Evolutionary conservation across 257 asterid species (phyloP).

Genomic region (Nyctanthes arbortristis): DNA sequence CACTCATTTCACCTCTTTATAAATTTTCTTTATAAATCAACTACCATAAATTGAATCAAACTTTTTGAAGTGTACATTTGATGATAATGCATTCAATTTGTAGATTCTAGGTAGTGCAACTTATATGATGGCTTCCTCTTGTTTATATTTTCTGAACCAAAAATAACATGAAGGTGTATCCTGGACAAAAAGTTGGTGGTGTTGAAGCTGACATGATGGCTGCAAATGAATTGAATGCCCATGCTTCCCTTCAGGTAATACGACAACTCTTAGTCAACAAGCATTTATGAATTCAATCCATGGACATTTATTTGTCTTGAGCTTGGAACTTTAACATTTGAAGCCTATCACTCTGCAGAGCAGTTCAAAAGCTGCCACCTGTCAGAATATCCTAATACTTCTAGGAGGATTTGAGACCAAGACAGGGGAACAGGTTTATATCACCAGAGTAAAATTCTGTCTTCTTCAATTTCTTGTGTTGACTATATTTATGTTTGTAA

Average conservation of each 20-base stretch:
- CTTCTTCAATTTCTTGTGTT: neutral
- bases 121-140: conserved; percentile 1
- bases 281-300: neutral
- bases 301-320: neutral
- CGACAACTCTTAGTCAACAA: conserved; percentile 8
- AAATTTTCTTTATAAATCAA: too few species aligned
- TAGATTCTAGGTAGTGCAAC: neutral
- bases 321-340: conserved; percentile 15
- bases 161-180: conserved; percentile 75
- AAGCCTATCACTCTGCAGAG: conserved; percentile 47
- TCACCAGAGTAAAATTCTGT: conserved; percentile 4
- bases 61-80: neutral
- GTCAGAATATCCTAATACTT: conserved; percentile 72
- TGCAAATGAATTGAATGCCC: conserved; percentile 88
- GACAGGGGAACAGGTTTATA: conserved; percentile 87
- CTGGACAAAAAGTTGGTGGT: conserved; percentile 94
- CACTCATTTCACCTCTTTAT: too few species aligned
- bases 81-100: neutral
- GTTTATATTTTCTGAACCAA: conserved; percentile 8
- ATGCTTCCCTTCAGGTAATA: conserved; percentile 80
- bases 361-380: conserved; percentile 39
- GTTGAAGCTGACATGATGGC: conserved; percentile 88
- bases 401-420: conserved; percentile 95
- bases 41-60: too few species aligned
- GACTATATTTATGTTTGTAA: neutral